Evolutionary conservation across 768 basidiomycete species (phyloP).

Genomic region (Hortiboletus flavorubellus): DNA sequence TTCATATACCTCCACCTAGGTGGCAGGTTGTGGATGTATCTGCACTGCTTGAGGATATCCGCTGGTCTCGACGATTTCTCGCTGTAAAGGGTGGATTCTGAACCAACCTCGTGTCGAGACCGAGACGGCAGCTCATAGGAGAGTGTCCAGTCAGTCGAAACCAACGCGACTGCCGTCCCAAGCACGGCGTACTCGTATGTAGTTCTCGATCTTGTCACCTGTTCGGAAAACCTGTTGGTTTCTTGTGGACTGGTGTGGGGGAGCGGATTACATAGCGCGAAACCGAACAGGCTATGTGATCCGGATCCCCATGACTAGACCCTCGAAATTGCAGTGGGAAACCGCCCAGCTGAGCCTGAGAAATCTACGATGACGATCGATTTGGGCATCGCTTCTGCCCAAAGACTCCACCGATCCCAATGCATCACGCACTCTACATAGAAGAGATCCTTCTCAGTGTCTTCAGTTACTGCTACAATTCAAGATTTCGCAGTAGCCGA

Average conservation of each 20-base stretch:
- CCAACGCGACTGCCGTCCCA: neutral
- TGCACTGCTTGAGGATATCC: conserved; percentile 42
- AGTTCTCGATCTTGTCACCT: neutral
- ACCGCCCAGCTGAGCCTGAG: too few relatives aligned
- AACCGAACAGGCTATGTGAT: neutral
- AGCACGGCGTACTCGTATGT: neutral
- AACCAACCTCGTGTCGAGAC: neutral
- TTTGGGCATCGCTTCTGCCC: neutral
- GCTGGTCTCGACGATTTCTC: conserved; percentile 11
- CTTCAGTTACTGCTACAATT: conserved; percentile 1
- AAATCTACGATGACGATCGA: neutral
- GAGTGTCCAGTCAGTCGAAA: conserved; percentile 8
- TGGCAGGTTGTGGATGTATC: conserved; percentile 28
- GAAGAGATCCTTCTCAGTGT: conserved; percentile 12
- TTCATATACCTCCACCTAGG: conserved; percentile 31
- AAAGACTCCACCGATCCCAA: neutral
- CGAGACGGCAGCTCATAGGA: neutral
- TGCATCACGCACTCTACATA: conserved; percentile 7
- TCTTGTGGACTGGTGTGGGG: neutral
- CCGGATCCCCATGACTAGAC: too few relatives aligned
- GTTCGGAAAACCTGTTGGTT: neutral
- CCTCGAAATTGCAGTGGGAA: too few relatives aligned
- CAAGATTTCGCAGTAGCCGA: too few relatives aligned
- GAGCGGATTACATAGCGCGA: neutral
- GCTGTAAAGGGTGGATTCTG: neutral